Conservation (phyloP, 1,284 basidiomycete species). For the Microstroma glucosiphilum region DNA sequence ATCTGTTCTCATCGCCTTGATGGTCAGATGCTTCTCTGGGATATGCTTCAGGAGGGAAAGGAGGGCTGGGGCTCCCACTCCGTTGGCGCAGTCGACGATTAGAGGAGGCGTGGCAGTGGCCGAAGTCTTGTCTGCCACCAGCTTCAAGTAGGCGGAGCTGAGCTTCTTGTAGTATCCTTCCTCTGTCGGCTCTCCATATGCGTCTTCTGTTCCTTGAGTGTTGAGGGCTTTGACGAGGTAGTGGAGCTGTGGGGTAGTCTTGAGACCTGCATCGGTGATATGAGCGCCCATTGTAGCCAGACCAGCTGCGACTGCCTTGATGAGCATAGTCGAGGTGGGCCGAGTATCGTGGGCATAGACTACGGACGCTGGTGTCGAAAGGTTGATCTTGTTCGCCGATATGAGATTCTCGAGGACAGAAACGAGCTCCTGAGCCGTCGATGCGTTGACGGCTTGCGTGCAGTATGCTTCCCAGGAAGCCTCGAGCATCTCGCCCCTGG, state of each 20-base stretch:
- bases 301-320: conserved; percentile 75
- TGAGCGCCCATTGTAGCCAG: conserved; percentile 61
- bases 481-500: conserved; percentile 98
- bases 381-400: conserved; percentile 66
- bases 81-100: conserved; percentile 92
- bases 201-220: conserved; percentile 64
- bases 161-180: conserved; percentile 67
- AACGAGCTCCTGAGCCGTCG: conserved; percentile 67
- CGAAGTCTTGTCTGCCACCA: conserved; percentile 57
- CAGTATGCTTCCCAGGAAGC: conserved; percentile 86
- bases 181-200: conserved; percentile 75
- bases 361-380: conserved; percentile 70
- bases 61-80: conserved; percentile 69
- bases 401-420: conserved; percentile 64
- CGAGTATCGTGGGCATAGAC: conserved; percentile 91
- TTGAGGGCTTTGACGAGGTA: conserved; percentile 89
- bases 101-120: conserved; percentile 55
- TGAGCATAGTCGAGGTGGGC: conserved; percentile 76
- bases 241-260: conserved; percentile 91
- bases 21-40: conserved; percentile 27
- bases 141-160: conserved; percentile 73
- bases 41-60: conserved; percentile 37
- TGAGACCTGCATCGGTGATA: conserved; percentile 61
- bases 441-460: conserved; percentile 80
- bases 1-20: conserved; percentile 34